Percentiles rank a stretch among this genome's conserved stretches.
These are phyloP conservation scores for Dactylellina sp. DNA, from an alignment of 2,329 filamentous ascomycete genomes.

Conservation along the genomic window DNA sequence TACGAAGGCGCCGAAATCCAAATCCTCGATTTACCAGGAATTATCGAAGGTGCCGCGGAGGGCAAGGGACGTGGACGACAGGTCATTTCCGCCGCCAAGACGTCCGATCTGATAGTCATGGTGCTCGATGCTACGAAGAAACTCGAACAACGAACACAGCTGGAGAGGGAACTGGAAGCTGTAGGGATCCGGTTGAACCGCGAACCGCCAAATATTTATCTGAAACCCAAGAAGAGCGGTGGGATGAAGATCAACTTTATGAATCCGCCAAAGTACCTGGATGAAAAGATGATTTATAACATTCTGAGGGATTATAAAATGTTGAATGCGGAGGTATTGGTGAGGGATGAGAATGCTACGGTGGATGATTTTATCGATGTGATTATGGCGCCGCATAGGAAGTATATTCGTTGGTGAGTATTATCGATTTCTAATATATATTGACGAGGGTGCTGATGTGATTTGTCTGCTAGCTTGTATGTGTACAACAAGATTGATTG, in stretches of 20 bases:
- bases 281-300: constrained; percentile 98
- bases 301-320: constrained; percentile 99
- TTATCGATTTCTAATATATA: no score
- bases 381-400: constrained; percentile 98
- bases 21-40: constrained; percentile 95
- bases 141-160: constrained; percentile 86
- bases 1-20: constrained; percentile 99
- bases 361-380: constrained; percentile 99
- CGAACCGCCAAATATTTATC: constrained; percentile 96
- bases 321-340: constrained; percentile 93
- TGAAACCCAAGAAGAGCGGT: constrained; percentile 94
- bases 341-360: constrained; percentile 92
- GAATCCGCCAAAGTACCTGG: constrained; percentile 84
- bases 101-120: constrained; percentile 97
- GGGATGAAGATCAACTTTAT: constrained; percentile 99
- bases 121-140: constrained; percentile 95
- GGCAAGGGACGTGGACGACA: constrained; percentile 95
- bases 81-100: constrained; percentile 98
- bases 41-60: constrained; percentile 95
- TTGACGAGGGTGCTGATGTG: not conserved
- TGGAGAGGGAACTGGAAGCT: constrained; percentile 93
- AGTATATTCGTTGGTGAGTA: constrained; percentile 82
- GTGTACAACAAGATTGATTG: constrained; percentile 99
- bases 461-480: constrained; percentile 76
- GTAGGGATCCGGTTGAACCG: constrained; percentile 94